Conservation (phyloP, 371 early-diverging fungal genomes). For the Syncephalis plumigaleata region DNA sequence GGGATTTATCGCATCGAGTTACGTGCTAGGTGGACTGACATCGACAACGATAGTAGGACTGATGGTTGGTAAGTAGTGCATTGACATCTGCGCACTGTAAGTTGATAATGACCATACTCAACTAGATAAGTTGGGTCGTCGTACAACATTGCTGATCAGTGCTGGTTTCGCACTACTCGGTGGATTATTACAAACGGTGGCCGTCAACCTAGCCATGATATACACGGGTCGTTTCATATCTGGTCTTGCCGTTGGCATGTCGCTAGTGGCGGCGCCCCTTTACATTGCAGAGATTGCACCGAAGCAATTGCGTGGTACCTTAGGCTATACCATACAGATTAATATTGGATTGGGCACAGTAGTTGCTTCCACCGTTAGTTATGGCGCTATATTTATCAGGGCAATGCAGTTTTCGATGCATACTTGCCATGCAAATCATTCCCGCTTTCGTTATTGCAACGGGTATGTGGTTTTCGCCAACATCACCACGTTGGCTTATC, state of each 20-base stretch:
- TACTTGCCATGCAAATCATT: constrained; percentile 59
- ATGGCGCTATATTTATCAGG: constrained; percentile 2
- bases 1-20: too few relatives aligned
- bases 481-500: constrained; percentile 81
- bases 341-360: constrained; percentile 43
- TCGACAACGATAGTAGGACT: too few relatives aligned
- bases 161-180: neutral
- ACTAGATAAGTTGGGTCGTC: too few relatives aligned
- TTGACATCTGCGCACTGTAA: too few relatives aligned
- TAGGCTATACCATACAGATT: constrained; percentile 79
- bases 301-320: constrained; percentile 66
- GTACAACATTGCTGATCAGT: too few relatives aligned
- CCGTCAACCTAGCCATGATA: neutral
- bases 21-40: too few relatives aligned
- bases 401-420: constrained; percentile 45
- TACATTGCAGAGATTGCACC: constrained; percentile 90
- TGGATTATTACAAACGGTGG: neutral
- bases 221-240: constrained; percentile 5
- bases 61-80: too few relatives aligned
- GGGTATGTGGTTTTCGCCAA: constrained; percentile 64
- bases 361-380: constrained; percentile 1
- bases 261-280: constrained; percentile 6
- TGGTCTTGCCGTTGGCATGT: constrained; percentile 6
- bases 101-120: too few relatives aligned
- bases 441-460: constrained; percentile 35